These are phyloP conservation scores for Russula ochroleuca DNA, from an alignment of 768 basidiomycete species.

Conservation along the genomic window DNA sequence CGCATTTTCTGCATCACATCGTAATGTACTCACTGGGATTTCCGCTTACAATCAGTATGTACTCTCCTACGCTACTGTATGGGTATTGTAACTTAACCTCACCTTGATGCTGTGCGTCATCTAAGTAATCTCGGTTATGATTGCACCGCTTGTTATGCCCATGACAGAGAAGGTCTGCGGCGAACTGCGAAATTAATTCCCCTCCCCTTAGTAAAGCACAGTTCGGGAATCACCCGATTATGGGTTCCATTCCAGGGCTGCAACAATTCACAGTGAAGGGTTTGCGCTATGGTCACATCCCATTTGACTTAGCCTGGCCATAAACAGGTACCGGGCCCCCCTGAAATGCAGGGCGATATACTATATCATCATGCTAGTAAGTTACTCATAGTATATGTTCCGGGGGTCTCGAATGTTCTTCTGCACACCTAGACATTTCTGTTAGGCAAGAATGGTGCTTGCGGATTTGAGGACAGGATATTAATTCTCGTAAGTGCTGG, in stretches of 20 bases:
- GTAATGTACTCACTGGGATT: conserved; percentile 16
- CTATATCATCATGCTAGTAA: not conserved
- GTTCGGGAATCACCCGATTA: not conserved
- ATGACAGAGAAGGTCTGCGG: conserved; percentile 5
- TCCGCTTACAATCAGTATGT: conserved; percentile 5
- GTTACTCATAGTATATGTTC: not conserved
- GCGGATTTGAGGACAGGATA: not conserved
- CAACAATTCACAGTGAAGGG: conserved; percentile 20
- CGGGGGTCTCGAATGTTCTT: not conserved
- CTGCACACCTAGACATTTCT: not conserved
- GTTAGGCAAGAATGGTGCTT: not conserved
- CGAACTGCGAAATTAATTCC: conserved; percentile 16
- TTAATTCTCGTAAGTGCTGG: conserved; percentile 5
- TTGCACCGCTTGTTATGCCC: conserved; percentile 10
- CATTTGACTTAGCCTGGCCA: conserved; percentile 20
- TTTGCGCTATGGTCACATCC: not conserved
- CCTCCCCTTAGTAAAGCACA: not conserved
- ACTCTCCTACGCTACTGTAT: conserved; percentile 22
- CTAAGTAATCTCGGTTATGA: conserved; percentile 7
- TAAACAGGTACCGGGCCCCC: conserved; percentile 10
- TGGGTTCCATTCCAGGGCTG: conserved; percentile 15
- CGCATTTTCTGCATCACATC: conserved; percentile 5
- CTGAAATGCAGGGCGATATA: not conserved
- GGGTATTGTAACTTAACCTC: conserved; percentile 13
- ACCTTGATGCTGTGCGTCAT: conserved; percentile 18